A percentile compares a stretch with the other conserved stretches of the same genome.
Evolutionary conservation across 495 filamentous ascomycete genomes (phyloP).

Genomic region (Tetracladium setigerum): DNA sequence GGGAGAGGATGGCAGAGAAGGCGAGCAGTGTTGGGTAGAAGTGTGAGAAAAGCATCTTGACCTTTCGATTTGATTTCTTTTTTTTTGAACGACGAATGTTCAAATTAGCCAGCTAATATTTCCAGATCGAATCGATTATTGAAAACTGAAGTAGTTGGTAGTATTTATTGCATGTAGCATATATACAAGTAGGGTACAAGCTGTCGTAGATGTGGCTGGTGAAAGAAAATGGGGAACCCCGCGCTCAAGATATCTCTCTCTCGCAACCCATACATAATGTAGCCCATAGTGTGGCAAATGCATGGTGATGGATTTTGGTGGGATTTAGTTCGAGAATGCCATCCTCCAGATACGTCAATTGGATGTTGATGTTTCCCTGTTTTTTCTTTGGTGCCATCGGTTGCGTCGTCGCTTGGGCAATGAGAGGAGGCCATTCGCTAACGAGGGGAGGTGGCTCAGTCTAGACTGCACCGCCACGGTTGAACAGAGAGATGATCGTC

Average conservation of each 20-base stretch:
- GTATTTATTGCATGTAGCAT: too few species aligned
- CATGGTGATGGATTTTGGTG: too few species aligned
- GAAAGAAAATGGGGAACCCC: neutral
- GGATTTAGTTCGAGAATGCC: neutral
- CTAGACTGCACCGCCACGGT: neutral
- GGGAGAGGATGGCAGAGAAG: slow-evolving; percentile 19
- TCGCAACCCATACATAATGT: neutral
- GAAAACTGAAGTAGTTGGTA: too few species aligned
- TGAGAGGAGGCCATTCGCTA: neutral
- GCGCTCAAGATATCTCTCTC: neutral
- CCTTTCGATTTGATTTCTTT: neutral
- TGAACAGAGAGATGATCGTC: too few species aligned
- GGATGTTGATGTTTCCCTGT: slow-evolving; percentile 8
- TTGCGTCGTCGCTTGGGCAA: neutral
- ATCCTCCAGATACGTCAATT: slow-evolving; percentile 1
- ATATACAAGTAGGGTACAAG: too few species aligned
- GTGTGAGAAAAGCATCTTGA: neutral
- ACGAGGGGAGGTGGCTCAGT: neutral
- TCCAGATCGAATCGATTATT: too few species aligned
- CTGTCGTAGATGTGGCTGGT: slow-evolving; percentile 4
- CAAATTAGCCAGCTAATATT: too few species aligned
- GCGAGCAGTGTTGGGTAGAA: slow-evolving; percentile 19
- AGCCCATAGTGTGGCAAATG: slow-evolving; percentile 10
- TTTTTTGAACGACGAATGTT: too few species aligned
- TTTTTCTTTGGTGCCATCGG: neutral